These are phyloP conservation scores for Sporisorium iseilematis-ciliati DNA, from an alignment of 1,284 basidiomycete genomes.

Conservation along the genomic window DNA sequence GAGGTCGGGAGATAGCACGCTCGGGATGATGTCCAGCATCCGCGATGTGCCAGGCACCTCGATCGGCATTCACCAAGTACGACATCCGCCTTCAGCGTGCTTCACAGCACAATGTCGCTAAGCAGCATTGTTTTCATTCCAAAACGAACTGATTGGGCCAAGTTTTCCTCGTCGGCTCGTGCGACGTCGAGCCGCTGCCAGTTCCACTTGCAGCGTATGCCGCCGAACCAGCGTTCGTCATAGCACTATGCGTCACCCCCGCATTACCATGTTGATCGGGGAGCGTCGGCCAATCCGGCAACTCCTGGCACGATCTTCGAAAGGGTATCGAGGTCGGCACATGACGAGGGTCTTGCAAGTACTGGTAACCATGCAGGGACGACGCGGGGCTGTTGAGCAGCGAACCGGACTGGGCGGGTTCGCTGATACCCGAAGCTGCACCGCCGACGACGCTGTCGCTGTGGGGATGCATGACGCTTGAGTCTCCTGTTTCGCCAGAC, in stretches of 20 bases:
- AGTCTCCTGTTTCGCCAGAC: conserved; percentile 16
- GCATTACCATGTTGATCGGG: conserved; percentile 9
- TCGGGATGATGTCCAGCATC: background rate
- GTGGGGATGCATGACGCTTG: conserved; percentile 16
- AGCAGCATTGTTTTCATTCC: conserved; percentile 26
- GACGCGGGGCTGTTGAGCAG: conserved; percentile 50
- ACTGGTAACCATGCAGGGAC: conserved; percentile 43
- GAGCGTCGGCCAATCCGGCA: conserved; percentile 37
- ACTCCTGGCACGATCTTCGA: conserved; percentile 33
- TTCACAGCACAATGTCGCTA: conserved; percentile 15
- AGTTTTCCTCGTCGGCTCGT: conserved; percentile 33
- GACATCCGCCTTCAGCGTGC: conserved; percentile 9
- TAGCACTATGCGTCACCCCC: background rate
- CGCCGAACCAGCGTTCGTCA: background rate
- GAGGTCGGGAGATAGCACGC: background rate
- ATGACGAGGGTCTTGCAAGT: conserved; percentile 34
- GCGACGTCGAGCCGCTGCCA: conserved; percentile 9
- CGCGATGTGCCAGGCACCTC: conserved; percentile 1
- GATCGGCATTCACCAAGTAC: too few species aligned
- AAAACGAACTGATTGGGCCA: conserved; percentile 42
- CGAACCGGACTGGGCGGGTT: conserved; percentile 26
- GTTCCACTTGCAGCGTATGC: conserved; percentile 12
- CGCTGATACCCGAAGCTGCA: conserved; percentile 21
- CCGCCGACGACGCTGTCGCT: conserved; percentile 26
- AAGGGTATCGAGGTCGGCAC: conserved; percentile 32